phyloP scores from a whole-genome alignment of 169 alveolate species.

The Plasmodium relictum region DNA sequence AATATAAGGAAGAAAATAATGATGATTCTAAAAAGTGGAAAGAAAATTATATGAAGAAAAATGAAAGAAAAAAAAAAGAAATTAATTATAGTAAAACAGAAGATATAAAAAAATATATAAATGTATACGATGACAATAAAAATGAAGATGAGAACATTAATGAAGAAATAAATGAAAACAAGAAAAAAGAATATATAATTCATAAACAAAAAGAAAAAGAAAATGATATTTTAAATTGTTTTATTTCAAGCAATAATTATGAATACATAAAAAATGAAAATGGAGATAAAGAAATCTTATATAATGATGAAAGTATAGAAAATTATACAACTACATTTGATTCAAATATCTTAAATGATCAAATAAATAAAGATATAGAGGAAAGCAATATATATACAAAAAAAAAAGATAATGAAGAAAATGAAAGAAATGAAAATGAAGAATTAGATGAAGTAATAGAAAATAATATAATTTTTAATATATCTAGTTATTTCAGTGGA shows the following conservation, averaged over 20 bases:
- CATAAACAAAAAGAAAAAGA: background rate
- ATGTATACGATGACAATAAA: background rate
- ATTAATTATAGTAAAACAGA: background rate
- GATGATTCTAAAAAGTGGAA: background rate
- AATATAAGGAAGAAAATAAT: background rate
- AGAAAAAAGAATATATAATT: background rate
- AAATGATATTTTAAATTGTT: background rate
- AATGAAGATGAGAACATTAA: background rate
- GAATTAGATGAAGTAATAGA: constrained; percentile 69
- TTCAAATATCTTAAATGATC: background rate
- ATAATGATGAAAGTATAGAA: background rate
- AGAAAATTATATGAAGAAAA: background rate
- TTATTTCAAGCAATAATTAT: constrained; percentile 7
- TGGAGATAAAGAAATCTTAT: background rate
- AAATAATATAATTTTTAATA: constrained; percentile 54
- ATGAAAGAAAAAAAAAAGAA: constrained; percentile 8
- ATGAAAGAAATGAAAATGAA: constrained; percentile 7
- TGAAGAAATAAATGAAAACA: background rate
- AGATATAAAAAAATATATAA: background rate
- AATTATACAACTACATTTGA: constrained; percentile 1
- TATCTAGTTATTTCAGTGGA: constrained; percentile 76
- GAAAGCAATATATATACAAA: constrained; percentile 3
- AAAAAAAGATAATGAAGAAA: background rate
- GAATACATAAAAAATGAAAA: constrained; percentile 23
- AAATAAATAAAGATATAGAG: background rate